These are phyloP conservation scores for Pseudomassariella vexata DNA, from an alignment of 2,329 filamentous ascomycete genomes.

Conservation along the genomic window DNA sequence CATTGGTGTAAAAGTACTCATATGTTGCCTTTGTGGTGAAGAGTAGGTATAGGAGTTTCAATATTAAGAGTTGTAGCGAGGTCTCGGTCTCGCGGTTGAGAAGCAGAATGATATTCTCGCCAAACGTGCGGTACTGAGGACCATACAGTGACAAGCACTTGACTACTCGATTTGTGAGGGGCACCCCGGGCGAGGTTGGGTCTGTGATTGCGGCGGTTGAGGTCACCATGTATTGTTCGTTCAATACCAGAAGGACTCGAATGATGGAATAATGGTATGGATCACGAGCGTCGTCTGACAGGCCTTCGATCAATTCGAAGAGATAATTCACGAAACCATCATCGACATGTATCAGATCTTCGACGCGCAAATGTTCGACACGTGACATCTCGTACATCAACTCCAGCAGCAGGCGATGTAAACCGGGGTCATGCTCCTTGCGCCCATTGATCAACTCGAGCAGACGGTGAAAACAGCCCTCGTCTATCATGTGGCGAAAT, in stretches of 20 bases:
- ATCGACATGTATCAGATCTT: constrained; percentile 70
- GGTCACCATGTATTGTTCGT: constrained; percentile 95
- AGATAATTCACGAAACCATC: constrained; percentile 81
- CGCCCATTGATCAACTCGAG: constrained; percentile 71
- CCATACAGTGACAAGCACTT: constrained; percentile 83
- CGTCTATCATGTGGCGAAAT: constrained; percentile 82
- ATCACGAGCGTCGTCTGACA: constrained; percentile 82
- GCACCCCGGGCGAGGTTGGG: constrained; percentile 33
- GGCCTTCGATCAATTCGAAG: constrained; percentile 79
- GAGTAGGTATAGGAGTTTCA: constrained; percentile 90
- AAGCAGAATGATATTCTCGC: constrained; percentile 92
- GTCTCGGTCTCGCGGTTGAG: constrained; percentile 94
- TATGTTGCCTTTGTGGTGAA: constrained; percentile 89
- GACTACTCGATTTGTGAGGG: constrained; percentile 86
- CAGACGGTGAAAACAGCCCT: constrained; percentile 77
- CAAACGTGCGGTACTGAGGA: constrained; percentile 83
- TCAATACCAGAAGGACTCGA: constrained; percentile 87
- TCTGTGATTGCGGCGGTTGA: constrained; percentile 47
- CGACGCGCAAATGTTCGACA: constrained; percentile 71
- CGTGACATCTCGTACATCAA: constrained; percentile 95
- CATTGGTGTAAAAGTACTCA: constrained; percentile 99
- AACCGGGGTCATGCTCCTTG: constrained; percentile 58
- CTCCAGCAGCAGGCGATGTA: constrained; percentile 80
- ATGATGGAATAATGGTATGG: constrained; percentile 96
- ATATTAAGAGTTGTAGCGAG: constrained; percentile 87